phyloP scores from a whole-genome alignment of 805 yeast genomes.

The Metschnikowia noctiluminum region DNA sequence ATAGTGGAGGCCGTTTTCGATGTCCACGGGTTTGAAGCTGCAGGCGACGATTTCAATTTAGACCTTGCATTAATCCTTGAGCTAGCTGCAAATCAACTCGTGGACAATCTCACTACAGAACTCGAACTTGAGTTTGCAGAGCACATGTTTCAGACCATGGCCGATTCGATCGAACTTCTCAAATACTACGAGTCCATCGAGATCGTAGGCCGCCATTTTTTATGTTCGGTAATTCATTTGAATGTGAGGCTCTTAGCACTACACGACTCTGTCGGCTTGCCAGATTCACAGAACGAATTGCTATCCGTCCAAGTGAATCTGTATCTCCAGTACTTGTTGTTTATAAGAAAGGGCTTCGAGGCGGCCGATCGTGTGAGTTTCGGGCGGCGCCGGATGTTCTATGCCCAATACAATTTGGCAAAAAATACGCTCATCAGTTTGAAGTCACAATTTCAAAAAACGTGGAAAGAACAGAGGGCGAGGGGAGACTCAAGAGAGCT shows the following conservation, averaged over 20 bases:
- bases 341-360: background rate
- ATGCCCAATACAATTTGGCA: background rate
- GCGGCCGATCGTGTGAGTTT: background rate
- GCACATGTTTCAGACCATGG: background rate
- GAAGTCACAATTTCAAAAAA: background rate
- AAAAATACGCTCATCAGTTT: background rate
- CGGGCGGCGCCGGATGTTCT: constrained; percentile 2
- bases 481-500: no score
- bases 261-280: background rate
- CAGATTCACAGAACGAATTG: background rate
- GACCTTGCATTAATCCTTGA: no score
- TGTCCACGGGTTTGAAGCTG: no score
- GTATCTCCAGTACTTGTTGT: background rate
- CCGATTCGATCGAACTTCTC: constrained; percentile 2
- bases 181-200: constrained; percentile 1
- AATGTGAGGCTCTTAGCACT: constrained; percentile 1
- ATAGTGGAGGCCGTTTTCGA: no score
- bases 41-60: no score
- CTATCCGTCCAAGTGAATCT: background rate
- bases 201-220: background rate
- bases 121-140: background rate
- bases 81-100: no score
- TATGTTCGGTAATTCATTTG: constrained; percentile 2
- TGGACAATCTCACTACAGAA: no score
- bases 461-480: no score